Conservation (phyloP, 441 rosid genomes). For the Populus trichocarpa region DNA sequence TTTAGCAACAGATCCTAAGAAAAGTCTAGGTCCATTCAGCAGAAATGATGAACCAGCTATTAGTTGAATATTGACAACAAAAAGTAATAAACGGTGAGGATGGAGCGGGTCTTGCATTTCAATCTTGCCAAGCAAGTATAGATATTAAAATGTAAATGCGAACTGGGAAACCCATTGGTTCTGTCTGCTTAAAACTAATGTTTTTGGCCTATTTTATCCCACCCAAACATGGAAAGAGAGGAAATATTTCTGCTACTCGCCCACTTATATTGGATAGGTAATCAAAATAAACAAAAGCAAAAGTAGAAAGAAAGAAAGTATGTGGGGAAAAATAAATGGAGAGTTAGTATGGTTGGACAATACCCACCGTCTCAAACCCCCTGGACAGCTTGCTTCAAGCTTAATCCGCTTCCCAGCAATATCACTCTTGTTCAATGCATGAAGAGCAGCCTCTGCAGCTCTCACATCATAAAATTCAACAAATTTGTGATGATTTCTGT, state of each 20-base stretch:
- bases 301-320: background rate
- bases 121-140: background rate
- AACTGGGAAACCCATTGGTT: background rate
- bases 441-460: constrained; percentile 58
- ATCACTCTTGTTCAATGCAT: constrained; percentile 36
- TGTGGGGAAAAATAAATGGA: background rate
- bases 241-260: background rate
- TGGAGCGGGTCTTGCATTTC: background rate
- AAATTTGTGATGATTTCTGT: constrained; percentile 39
- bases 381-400: constrained; percentile 40
- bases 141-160: background rate
- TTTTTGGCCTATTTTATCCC: background rate
- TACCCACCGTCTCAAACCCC: constrained; percentile 36
- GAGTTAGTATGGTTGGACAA: constrained; percentile 9
- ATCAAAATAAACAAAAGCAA: background rate
- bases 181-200: background rate
- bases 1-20: constrained; percentile 7
- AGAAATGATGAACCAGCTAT: background rate
- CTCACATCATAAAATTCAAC: constrained; percentile 61
- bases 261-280: constrained; percentile 8
- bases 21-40: background rate
- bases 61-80: background rate
- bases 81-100: background rate
- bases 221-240: background rate
- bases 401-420: constrained; percentile 51